Percentiles rank a stretch among this genome's conserved stretches.
Conservation (phyloP, 164 flowering plant species). For the Brasenia schreberi region DNA sequence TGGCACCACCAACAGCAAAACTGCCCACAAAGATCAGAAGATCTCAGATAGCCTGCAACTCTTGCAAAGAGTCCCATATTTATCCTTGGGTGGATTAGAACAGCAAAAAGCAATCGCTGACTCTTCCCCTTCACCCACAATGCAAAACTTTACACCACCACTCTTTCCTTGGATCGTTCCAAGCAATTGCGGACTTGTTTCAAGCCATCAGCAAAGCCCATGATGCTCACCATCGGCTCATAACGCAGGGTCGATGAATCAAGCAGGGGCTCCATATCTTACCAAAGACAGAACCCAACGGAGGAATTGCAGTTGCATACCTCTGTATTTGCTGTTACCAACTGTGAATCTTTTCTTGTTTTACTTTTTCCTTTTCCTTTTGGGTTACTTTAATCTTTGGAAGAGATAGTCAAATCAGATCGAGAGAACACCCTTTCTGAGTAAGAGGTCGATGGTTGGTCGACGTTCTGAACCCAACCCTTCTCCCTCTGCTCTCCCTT, state of each 20-base stretch:
- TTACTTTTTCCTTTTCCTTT: neutral
- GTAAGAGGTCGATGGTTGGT: neutral
- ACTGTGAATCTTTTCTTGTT: constrained; percentile 2
- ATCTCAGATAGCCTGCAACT: constrained; percentile 1
- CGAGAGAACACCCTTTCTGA: neutral
- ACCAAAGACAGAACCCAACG: constrained; percentile 6
- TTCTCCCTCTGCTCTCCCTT: neutral
- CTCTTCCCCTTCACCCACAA: neutral
- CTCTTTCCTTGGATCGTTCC: constrained; percentile 2
- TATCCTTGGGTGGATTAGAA: constrained; percentile 6
- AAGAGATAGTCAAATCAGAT: neutral
- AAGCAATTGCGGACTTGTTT: neutral
- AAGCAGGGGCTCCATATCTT: constrained; percentile 1
- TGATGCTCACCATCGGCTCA: constrained; percentile 1
- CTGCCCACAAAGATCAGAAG: neutral
- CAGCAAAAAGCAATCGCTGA: neutral
- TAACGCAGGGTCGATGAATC: constrained; percentile 1
- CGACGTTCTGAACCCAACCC: too few relatives aligned
- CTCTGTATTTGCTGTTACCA: constrained; percentile 13
- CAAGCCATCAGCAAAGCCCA: constrained; percentile 1
- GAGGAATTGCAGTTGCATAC: constrained; percentile 12
- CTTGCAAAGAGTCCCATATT: constrained; percentile 1
- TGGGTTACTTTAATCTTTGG: neutral
- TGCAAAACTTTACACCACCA: constrained; percentile 5
- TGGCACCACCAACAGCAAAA: neutral